These are phyloP conservation scores for Limonium bicolor DNA, from an alignment of 148 eudicot genomes.

Conservation along the genomic window DNA sequence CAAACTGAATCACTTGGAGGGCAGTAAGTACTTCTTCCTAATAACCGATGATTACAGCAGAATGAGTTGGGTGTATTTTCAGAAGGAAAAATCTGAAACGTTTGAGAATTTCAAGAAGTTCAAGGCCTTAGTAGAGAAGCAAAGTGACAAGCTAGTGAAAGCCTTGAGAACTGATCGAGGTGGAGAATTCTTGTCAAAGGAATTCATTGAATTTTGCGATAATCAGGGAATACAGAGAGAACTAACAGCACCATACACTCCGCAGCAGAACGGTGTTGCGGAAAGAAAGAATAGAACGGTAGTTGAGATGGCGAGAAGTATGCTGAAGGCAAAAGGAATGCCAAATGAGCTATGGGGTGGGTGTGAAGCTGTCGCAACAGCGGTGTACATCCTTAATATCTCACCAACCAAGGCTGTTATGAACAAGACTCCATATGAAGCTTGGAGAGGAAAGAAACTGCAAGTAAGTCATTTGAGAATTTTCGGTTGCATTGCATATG, in stretches of 20 bases:
- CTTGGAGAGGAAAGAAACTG: slow-evolving; percentile 5
- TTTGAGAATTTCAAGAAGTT: slow-evolving; percentile 1
- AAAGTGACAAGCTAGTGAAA: neutral
- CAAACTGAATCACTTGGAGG: neutral
- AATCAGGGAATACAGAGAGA: no score
- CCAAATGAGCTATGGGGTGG: slow-evolving; percentile 7
- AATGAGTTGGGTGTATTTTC: slow-evolving; percentile 1
- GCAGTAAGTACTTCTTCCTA: neutral
- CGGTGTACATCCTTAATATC: slow-evolving; percentile 2
- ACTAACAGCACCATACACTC: no score
- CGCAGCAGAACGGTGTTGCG: slow-evolving; percentile 4
- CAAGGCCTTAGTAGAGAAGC: neutral
- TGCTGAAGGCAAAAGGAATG: slow-evolving; percentile 5
- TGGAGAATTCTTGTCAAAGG: neutral
- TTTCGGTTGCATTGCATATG: slow-evolving; percentile 13
- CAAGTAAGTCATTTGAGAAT: neutral
- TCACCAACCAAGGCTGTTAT: slow-evolving; percentile 7
- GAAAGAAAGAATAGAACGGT: slow-evolving; percentile 4
- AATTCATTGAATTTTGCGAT: neutral
- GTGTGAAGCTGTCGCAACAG: slow-evolving; percentile 5
- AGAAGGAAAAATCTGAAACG: neutral
- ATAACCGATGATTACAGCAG: slow-evolving; percentile 1
- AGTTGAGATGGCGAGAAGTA: slow-evolving; percentile 7
- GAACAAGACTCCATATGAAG: slow-evolving; percentile 5
- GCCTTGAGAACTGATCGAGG: neutral